Base-by-base conservation (phyloP, 257 asterid species). In the Forsythia viridissima region DNA sequence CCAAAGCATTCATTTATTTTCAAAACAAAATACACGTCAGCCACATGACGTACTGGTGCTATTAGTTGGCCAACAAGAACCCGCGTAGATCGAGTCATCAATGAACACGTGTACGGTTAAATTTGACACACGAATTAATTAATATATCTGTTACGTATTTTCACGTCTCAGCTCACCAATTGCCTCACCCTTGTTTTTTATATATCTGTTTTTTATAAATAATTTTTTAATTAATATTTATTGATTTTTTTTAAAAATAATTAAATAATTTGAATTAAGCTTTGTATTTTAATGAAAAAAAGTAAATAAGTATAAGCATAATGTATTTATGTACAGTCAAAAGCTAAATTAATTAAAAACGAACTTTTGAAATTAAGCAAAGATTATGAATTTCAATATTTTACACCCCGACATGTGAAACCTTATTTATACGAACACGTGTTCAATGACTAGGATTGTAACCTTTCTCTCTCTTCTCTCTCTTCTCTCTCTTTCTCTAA, bases 381-480 rank as follows among this genome's bases (percentile, higher is more conserved):
- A 48, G 10, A 46, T 48, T 13, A 48, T 48, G 15, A 46, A 46
- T 12, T 12, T 46, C 57, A 15, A 48, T 48, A 15, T 48, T n/a
- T 15, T 46, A 12, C 4, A 41, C 10, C 9, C 69, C 57, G 52
- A 48, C 46, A n/a, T 70, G 39, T 41, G 46, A 55, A 39, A 4
- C 66, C 74, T 43, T 52, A 78, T 80, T 48, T 75, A 48, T 66
- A 66, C 24, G 48, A 91, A 91, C 97, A 91, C 99, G 98, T 94
- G 96, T 86, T 80, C 18, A 42, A 77, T 91, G 98, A 94, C 99
- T 94, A 92, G 99, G 96, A 84, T 63, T 81, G 88, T 82, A 86
- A 90, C 97, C 4, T 72, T 78, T 73, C 52, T 6, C 13, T 79
- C 52, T 34, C 34, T 1, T 30, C 34, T 6, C 13, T 79, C 52